Evolutionary conservation across 1,284 basidiomycete genomes (phyloP).

Genomic region (Cutaneotrichosporon cyanovorans): DNA sequence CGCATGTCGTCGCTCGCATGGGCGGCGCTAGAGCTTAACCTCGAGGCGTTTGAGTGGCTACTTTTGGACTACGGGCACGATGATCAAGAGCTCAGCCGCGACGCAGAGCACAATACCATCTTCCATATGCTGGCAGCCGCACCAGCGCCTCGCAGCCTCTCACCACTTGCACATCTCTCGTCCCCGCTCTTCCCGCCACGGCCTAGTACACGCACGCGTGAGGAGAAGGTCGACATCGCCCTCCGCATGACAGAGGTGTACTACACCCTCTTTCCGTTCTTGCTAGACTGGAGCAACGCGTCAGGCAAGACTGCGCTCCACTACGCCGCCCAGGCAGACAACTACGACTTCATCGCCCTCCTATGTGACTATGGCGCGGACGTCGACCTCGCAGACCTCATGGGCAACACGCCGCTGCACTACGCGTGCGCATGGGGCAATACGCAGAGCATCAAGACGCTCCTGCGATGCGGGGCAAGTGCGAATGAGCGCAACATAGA

Average conservation of each 20-base stretch:
- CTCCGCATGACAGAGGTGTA: conserved; percentile 35
- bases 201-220: conserved; percentile 8
- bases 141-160: conserved; percentile 46
- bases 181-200: conserved; percentile 24
- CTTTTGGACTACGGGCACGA: conserved; percentile 75
- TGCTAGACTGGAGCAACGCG: conserved; percentile 81
- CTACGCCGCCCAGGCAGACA: conserved; percentile 76
- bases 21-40: conserved; percentile 72
- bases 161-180: conserved; percentile 22
- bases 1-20: conserved; percentile 79
- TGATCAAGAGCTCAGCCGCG: conserved; percentile 78
- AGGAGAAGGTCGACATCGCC: conserved; percentile 20
- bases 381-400: conserved; percentile 74
- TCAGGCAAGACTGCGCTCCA: conserved; percentile 85
- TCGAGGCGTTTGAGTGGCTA: conserved; percentile 84
- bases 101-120: conserved; percentile 80
- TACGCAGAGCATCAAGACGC: conserved; percentile 65
- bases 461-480: conserved; percentile 81
- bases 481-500: conserved; percentile 75
- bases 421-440: conserved; percentile 50
- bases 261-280: conserved; percentile 52
- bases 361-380: conserved; percentile 82
- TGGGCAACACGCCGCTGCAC: conserved; percentile 86
- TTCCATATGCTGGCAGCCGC: conserved; percentile 77
- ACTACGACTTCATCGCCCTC: conserved; percentile 65